Conservation (phyloP, 1,284 basidiomycete genomes). For the Neolentinus lepideus region DNA sequence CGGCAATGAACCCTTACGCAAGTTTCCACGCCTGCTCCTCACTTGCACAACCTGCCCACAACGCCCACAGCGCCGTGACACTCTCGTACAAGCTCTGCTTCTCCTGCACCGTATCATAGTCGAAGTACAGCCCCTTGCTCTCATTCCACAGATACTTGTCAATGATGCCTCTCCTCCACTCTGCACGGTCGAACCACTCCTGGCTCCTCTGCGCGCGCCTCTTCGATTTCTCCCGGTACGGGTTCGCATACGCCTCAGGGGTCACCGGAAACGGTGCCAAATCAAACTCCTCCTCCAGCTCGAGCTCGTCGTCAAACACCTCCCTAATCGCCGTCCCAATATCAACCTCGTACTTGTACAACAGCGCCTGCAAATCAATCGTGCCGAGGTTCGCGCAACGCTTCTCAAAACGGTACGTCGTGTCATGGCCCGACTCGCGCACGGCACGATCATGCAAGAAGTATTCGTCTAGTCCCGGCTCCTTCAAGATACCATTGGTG, state of each 20-base stretch:
- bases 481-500: constrained; percentile 78
- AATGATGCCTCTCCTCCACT: constrained; percentile 76
- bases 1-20: constrained; percentile 50
- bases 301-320: constrained; percentile 88
- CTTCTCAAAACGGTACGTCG: constrained; percentile 95
- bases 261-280: constrained; percentile 90
- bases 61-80: constrained; percentile 91
- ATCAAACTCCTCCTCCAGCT: constrained; percentile 88
- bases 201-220: constrained; percentile 62
- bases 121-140: constrained; percentile 90
- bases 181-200: constrained; percentile 89
- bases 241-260: constrained; percentile 64
- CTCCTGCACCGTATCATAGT: constrained; percentile 90
- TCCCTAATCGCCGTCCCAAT: constrained; percentile 92
- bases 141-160: constrained; percentile 98
- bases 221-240: constrained; percentile 56
- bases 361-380: constrained; percentile 87
- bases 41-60: constrained; percentile 96
- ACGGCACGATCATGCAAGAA: constrained; percentile 96
- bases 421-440: constrained; percentile 94
- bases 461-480: constrained; percentile 93
- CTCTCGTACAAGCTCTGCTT: constrained; percentile 93
- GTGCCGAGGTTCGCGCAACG: constrained; percentile 94
- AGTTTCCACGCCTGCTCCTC: constrained; percentile 92
- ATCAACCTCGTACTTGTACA: constrained; percentile 94